Base-by-base conservation (phyloP, 2,329 filamentous ascomycete genomes). In the Xylariomycetidae sp. region DNA sequence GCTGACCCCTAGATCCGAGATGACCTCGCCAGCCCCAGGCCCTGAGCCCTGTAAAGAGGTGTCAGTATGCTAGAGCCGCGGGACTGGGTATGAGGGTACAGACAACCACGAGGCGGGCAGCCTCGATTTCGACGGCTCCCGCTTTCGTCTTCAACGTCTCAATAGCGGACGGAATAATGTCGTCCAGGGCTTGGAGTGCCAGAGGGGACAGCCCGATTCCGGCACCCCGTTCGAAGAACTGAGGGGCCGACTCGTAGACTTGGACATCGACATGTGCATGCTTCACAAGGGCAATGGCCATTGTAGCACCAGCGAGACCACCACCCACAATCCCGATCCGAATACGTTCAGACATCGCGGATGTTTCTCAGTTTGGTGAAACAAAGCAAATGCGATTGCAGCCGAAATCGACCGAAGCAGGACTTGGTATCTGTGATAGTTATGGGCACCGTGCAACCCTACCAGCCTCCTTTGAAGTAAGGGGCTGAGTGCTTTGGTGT, bases 71-170 rank as follows among this genome's bases (percentile, higher is more conserved):
- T 32, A 16, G 7, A 14, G 16, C 16, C 22, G 8, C 16, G 25
- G 5, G 16, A 5, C 7, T 7, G 25, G 16, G 6, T 27, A 14
- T 27, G 25, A 7, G 8, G 30, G 19, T 5, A 33, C 31, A 12
- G 12, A 28, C 32, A 34, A 34, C 15, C 12, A 34, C 32, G 17
- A 34, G 32, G 26, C 32, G 32, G 17, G 32, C 32, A 12, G 32
- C 32, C 22, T 29, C 32, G 13, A 16, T 18, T 6, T 27, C 15
- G 12, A 34, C 32, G 26, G 32, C 32, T 4, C 32, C 32, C 11
- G 17, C 25, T 22, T 28, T 19, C 16, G 25, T 28, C 18, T 34
- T 34, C 25, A 34, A 29, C 26, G 29, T 10, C 10, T 34, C 32
- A 16, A n/a, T 29, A 9, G 32, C 32, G 16, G 25, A 20, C 17